Evolutionary conservation across 1,284 basidiomycete genomes (phyloP).

Genomic region (Cystobasidiaceae sp.): DNA sequence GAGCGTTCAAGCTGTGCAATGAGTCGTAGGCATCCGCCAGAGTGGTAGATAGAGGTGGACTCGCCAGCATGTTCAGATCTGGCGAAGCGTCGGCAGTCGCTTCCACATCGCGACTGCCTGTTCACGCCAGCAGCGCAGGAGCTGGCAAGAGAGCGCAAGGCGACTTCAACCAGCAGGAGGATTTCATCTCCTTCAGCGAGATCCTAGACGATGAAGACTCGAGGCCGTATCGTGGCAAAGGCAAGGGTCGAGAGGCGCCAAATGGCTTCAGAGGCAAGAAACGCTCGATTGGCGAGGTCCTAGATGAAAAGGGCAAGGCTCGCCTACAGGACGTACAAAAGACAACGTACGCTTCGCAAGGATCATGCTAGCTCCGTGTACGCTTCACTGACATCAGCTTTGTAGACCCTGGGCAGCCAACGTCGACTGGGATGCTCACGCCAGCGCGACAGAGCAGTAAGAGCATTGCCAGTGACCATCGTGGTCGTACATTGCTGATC

Average conservation of each 20-base stretch:
- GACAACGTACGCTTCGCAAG: constrained; percentile 52
- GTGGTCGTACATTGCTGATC: neutral
- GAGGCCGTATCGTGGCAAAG: constrained; percentile 30
- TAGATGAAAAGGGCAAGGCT: constrained; percentile 44
- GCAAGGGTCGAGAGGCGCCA: constrained; percentile 33
- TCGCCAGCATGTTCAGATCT: neutral
- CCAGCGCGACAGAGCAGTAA: constrained; percentile 74
- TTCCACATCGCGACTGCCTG: constrained; percentile 5
- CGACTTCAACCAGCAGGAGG: constrained; percentile 47
- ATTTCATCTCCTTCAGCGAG: constrained; percentile 58
- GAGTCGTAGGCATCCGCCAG: no score
- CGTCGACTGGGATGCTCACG: constrained; percentile 72
- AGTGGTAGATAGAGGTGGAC: no score
- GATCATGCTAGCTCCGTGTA: neutral
- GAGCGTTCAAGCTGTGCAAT: no score
- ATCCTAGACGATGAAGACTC: constrained; percentile 46
- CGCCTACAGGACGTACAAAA: constrained; percentile 59
- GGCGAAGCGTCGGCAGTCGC: neutral
- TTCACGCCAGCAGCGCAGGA: neutral
- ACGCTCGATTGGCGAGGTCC: constrained; percentile 40
- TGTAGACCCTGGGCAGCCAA: constrained; percentile 60
- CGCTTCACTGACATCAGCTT: neutral
- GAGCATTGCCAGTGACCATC: constrained; percentile 44
- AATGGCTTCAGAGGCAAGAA: constrained; percentile 34
- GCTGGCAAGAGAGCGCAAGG: neutral